Evolutionary conservation across 192 early-diverging fungal species (phyloP).

Genomic region (Backusella morwellensis): DNA sequence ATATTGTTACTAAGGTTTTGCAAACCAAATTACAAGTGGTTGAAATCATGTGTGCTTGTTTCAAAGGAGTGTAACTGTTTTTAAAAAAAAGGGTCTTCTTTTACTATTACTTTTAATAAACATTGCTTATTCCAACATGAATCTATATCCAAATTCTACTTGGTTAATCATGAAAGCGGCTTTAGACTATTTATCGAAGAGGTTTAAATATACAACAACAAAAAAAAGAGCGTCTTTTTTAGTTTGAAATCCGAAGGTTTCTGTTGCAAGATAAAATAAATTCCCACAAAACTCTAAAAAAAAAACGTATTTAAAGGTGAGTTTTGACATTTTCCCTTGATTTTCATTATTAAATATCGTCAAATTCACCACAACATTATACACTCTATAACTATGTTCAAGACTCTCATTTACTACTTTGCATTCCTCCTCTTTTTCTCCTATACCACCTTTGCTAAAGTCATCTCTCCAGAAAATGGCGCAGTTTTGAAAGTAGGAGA

Average conservation of each 20-base stretch:
- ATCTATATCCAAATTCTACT: not conserved
- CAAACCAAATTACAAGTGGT: not conserved
- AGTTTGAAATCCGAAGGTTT: not conserved
- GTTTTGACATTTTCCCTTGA: not conserved
- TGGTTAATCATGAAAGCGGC: not conserved
- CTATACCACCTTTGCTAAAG: not conserved
- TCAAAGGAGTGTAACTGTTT: not conserved
- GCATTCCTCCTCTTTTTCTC: not conserved
- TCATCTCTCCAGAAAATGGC: not conserved
- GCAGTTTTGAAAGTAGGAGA: not conserved
- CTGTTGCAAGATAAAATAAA: not conserved
- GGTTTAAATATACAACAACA: not conserved
- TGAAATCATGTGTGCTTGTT: not conserved
- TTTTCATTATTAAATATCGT: not conserved
- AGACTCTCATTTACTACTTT: not conserved
- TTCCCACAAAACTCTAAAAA: not conserved
- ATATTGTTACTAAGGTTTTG: not conserved
- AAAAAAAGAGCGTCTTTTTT: not conserved
- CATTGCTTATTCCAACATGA: not conserved
- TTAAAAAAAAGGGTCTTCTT: not conserved
- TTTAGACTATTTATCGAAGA: not conserved
- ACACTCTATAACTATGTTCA: not conserved
- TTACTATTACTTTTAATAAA: not conserved
- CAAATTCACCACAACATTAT: not conserved
- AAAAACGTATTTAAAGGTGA: not conserved